Percentiles rank a stretch among this genome's conserved stretches.
Conservation (phyloP, 305 asterid species). For the Solanum aculeatissimum region DNA sequence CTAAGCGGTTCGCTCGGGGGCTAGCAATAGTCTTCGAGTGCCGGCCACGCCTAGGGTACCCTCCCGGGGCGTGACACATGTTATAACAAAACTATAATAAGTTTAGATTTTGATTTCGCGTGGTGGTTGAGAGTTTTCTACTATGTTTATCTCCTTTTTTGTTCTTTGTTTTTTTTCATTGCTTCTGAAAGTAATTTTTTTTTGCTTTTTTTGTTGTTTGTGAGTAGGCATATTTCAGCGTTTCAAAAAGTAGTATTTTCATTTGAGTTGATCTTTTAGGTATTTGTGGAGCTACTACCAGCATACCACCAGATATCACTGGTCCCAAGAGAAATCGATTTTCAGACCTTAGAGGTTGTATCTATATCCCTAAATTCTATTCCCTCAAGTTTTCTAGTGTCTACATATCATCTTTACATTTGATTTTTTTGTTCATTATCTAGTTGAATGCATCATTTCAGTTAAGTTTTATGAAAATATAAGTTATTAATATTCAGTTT, state of each 20-base stretch:
- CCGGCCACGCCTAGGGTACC: too few relatives aligned
- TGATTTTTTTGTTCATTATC: not conserved
- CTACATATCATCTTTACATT: not conserved
- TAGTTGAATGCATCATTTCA: not conserved
- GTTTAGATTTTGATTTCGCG: too few relatives aligned
- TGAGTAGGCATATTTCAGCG: not conserved
- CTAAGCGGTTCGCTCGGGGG: too few relatives aligned
- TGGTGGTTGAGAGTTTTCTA: too few relatives aligned
- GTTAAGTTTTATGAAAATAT: not conserved
- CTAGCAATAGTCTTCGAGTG: too few relatives aligned
- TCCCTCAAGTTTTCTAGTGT: not conserved
- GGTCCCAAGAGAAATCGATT: slow-evolving; percentile 43
- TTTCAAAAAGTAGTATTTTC: not conserved
- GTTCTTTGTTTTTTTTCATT: slow-evolving; percentile 12
- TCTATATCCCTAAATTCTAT: too few relatives aligned
- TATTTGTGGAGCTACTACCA: slow-evolving; percentile 29
- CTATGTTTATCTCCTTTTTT: too few relatives aligned
- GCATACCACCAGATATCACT: slow-evolving; percentile 27
- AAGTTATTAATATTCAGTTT: not conserved
- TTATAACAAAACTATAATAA: too few relatives aligned
- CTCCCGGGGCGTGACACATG: too few relatives aligned
- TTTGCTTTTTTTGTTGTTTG: too few relatives aligned
- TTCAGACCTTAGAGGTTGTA: slow-evolving; percentile 52
- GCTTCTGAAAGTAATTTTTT: slow-evolving; percentile 41
- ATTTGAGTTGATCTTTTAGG: slow-evolving; percentile 17